Conservation (phyloP, 1,284 basidiomycete genomes). For the Ceratobasidium sp. region DNA sequence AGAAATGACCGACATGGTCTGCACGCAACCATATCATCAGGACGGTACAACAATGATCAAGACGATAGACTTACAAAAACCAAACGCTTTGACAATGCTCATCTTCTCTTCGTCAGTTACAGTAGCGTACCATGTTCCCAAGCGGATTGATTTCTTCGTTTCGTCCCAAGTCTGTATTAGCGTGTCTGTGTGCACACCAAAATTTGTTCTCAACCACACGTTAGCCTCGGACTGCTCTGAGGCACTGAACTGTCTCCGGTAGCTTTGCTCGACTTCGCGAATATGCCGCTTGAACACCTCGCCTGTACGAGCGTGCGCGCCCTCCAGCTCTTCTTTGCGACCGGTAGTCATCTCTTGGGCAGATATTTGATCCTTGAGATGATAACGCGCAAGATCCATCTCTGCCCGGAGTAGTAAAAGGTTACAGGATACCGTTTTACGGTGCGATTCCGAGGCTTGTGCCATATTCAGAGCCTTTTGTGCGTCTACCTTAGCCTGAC, state of each 20-base stretch:
- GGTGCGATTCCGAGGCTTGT: slow-evolving; percentile 50
- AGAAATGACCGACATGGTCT: slow-evolving; percentile 61
- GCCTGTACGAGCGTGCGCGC: slow-evolving; percentile 4
- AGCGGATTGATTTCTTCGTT: slow-evolving; percentile 45
- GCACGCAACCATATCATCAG: background rate
- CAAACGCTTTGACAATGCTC: slow-evolving; percentile 56
- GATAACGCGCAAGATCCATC: slow-evolving; percentile 51
- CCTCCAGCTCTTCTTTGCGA: background rate
- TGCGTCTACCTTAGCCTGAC: slow-evolving; percentile 55
- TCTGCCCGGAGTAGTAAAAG: slow-evolving; percentile 53
- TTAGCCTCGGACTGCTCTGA: background rate
- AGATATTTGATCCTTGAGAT: slow-evolving; percentile 46
- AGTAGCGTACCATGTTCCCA: slow-evolving; percentile 53
- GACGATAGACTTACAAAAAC: background rate
- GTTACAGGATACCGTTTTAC: slow-evolving; percentile 52
- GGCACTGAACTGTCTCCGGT: background rate
- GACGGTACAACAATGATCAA: slow-evolving; percentile 24
- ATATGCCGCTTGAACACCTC: slow-evolving; percentile 36
- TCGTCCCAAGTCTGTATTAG: background rate
- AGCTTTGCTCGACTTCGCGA: slow-evolving; percentile 45
- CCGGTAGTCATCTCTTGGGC: background rate
- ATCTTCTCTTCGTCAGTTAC: slow-evolving; percentile 59
- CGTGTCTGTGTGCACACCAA: background rate
- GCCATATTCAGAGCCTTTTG: slow-evolving; percentile 53
- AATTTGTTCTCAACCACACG: background rate